Percentiles rank a stretch among this genome's conserved stretches.
Conservation (phyloP, 257 asterid genomes). For the Solanum pinnatisectum region DNA sequence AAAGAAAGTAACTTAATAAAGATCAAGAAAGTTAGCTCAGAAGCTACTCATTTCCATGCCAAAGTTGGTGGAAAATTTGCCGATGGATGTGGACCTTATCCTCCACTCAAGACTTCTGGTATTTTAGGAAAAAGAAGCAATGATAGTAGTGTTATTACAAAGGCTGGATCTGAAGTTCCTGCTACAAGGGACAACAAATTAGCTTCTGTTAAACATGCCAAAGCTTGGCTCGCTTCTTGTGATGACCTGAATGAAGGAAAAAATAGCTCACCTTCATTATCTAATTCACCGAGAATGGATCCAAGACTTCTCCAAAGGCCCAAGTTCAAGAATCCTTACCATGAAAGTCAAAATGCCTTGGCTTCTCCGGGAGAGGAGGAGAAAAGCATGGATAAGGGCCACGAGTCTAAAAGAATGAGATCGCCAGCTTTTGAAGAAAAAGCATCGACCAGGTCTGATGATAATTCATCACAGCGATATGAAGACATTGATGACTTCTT, state of each 20-base stretch:
- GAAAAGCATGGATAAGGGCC: conserved; percentile 66
- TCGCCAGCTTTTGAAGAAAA: conserved; percentile 33
- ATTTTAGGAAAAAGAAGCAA: conserved; percentile 37
- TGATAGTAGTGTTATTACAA: conserved; percentile 30
- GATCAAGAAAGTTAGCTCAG: no score
- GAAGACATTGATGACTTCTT: conserved; percentile 63
- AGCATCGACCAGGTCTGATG: conserved; percentile 28
- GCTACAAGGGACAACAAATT: conserved; percentile 32
- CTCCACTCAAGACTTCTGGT: conserved; percentile 31
- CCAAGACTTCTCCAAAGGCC: conserved; percentile 58
- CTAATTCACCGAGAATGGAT: conserved; percentile 33
- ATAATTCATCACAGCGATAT: conserved; percentile 30
- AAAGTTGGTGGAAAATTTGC: no score
- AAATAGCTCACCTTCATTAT: conserved; percentile 15
- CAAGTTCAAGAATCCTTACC: conserved; percentile 57
- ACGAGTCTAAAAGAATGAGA: conserved; percentile 78
- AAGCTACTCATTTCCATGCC: no score
- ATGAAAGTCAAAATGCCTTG: conserved; percentile 37
- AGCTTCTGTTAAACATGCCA: conserved; percentile 15
- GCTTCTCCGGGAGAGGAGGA: conserved; percentile 54
- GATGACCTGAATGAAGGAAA: conserved; percentile 35
- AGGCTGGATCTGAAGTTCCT: conserved; percentile 29
- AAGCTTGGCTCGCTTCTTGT: conserved; percentile 24
- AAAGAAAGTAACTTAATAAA: no score
- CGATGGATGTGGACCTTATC: neutral